Evolutionary conservation across 352 stramenopile species (phyloP).

Genomic region (Phytophthora ohioensis): DNA sequence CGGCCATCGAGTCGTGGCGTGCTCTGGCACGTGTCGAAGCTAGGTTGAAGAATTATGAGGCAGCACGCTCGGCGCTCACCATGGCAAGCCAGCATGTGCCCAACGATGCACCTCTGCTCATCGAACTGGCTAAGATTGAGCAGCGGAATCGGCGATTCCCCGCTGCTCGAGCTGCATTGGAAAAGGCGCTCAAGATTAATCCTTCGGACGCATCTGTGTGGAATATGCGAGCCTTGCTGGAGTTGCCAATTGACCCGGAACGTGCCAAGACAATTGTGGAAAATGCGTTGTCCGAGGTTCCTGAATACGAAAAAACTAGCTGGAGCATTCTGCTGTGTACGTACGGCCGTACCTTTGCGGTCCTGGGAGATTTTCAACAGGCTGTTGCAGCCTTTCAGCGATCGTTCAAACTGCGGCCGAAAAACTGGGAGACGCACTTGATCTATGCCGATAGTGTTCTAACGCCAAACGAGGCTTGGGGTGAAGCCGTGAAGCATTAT

Average conservation of each 20-base stretch:
- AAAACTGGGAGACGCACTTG: constrained; percentile 88
- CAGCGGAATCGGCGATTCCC: constrained; percentile 70
- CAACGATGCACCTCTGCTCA: constrained; percentile 71
- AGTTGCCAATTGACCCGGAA: constrained; percentile 70
- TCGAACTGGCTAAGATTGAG: constrained; percentile 87
- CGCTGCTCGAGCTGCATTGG: constrained; percentile 64
- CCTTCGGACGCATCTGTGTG: constrained; percentile 69
- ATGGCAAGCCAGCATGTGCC: constrained; percentile 74
- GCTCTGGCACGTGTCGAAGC: constrained; percentile 73
- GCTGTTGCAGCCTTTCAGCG: constrained; percentile 82
- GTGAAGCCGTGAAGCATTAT: constrained; percentile 78
- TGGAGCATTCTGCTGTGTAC: constrained; percentile 89
- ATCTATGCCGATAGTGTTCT: constrained; percentile 86
- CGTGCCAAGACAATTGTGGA: constrained; percentile 82
- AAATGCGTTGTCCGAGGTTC: constrained; percentile 68
- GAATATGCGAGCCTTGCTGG: constrained; percentile 85
- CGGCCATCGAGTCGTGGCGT: constrained; percentile 72
- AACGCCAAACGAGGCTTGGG: constrained; percentile 74
- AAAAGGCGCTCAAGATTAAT: constrained; percentile 83
- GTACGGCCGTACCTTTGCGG: constrained; percentile 78
- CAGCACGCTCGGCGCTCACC: constrained; percentile 69
- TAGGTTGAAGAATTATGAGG: constrained; percentile 65
- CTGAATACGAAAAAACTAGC: constrained; percentile 84
- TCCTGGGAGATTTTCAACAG: constrained; percentile 74
- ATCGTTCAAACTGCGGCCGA: constrained; percentile 80